Conservation (phyloP, 441 rosid species). For the Sinapis alba region DNA sequence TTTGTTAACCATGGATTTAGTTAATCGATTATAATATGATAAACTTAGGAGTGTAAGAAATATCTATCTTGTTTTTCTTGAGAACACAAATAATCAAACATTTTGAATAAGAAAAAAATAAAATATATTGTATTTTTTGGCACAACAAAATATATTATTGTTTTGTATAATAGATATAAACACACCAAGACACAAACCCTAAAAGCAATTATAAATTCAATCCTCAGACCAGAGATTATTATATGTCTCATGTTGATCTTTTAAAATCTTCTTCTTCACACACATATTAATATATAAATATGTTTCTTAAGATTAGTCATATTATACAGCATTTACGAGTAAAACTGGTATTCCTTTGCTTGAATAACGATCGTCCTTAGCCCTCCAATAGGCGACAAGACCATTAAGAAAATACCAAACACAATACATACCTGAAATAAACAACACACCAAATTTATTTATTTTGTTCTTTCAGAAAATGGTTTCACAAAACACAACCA, state of each 20-base stretch:
- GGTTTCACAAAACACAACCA: background rate
- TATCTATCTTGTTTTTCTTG: background rate
- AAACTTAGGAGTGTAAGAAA: background rate
- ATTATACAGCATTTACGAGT: conserved; percentile 48
- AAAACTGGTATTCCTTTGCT: conserved; percentile 68
- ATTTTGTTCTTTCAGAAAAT: background rate
- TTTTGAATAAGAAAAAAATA: background rate
- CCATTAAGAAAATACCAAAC: conserved; percentile 64
- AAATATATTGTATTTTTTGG: background rate
- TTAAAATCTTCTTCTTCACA: conserved; percentile 19
- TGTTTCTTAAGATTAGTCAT: conserved; percentile 10
- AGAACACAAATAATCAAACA: conserved; percentile 21
- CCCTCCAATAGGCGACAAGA: conserved; percentile 83
- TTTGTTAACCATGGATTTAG: background rate
- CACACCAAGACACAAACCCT: conserved; percentile 24
- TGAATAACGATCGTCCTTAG: conserved; percentile 64
- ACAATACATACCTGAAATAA: conserved; percentile 68
- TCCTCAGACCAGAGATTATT: conserved; percentile 11
- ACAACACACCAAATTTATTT: background rate
- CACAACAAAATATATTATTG: background rate
- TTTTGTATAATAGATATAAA: conserved; percentile 7
- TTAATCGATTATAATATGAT: background rate
- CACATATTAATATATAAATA: conserved; percentile 1
- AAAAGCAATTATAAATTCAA: conserved; percentile 19
- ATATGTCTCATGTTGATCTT: conserved; percentile 16